Evolutionary conservation across 225 moss, liverwort and hornwort species (phyloP), one percentile per base, ranked within the genome.

Genomic region (Pleurozium schreberi): DNA sequence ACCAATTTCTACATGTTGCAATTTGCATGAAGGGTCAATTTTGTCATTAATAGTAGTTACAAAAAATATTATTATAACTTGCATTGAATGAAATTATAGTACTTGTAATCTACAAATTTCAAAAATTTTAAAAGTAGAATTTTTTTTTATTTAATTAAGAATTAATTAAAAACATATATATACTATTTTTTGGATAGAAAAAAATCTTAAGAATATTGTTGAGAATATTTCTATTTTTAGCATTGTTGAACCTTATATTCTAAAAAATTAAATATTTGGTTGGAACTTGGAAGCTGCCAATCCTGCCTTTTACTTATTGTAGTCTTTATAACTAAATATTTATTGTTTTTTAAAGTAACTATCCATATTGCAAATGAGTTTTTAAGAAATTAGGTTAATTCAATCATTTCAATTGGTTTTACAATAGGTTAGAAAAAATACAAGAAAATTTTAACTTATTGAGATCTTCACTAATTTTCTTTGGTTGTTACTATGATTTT

Each of bases 231-330:
- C 12, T 50, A 20, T 2, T 49, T 33, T 1, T 75, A 12, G 19
- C 20, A 31, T 75, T 49, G 6, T 18, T 0, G 0, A 19, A 33
- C 4, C 18, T 43, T 71, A 11, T 47, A 2, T 30, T 74, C 4
- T 4, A 6, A 5, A 30, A 43, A 19, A 3, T 27, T 16, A 18
- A 73, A 45, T 28, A 45, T 30, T 28, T 73, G 10, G 2, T 19
- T 50, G 5, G 1, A 1, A 50, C 1, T 19, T 50, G 5, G 1
- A 1, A 50, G 0, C 5, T 8, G 13, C 5, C 1, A 0, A 34
- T 34, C 6, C 0, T 34, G 0, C 36, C 9, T 17, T 23, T 22
- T 21, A 21, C 4, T 52, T 13, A 14, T 14, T 76, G 0, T 36
- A 36, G 21, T 50, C 12, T 20, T 34, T 50, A 50, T 19, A 34